Evolutionary conservation across 2,329 filamentous ascomycete species (phyloP).

Genomic region (Cryphonectria nitschkei): DNA sequence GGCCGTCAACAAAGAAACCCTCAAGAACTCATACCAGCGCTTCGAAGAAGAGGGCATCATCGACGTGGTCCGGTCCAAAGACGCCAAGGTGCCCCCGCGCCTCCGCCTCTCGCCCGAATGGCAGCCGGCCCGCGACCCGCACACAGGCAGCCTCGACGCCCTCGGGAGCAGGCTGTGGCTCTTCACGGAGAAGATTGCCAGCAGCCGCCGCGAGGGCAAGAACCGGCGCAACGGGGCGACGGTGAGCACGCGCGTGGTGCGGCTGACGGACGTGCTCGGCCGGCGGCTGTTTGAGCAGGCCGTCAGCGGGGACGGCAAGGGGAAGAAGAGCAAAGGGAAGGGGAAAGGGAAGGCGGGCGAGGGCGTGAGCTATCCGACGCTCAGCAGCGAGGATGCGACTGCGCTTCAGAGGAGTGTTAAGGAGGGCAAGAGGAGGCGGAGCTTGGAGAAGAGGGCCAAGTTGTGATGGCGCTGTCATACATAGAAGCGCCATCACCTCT

Average conservation of each 20-base stretch:
- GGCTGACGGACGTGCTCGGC: constrained; percentile 76
- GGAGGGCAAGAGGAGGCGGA: constrained; percentile 53
- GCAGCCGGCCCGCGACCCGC: constrained; percentile 68
- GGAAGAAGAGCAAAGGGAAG: constrained; percentile 35
- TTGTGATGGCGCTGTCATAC: constrained; percentile 39
- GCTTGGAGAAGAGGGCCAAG: constrained; percentile 54
- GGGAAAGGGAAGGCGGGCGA: constrained; percentile 42
- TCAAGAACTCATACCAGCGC: constrained; percentile 88
- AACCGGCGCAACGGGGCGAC: constrained; percentile 92
- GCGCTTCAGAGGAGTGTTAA: constrained; percentile 48
- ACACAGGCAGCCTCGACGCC: constrained; percentile 64
- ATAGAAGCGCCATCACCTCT: neutral
- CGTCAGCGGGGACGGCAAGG: constrained; percentile 36
- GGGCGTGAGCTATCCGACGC: constrained; percentile 35
- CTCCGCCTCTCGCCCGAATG: constrained; percentile 75
- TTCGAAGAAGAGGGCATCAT: constrained; percentile 93
- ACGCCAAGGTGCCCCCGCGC: constrained; percentile 61
- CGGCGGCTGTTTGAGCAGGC: constrained; percentile 67
- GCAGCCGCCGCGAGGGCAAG: constrained; percentile 86
- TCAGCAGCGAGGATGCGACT: constrained; percentile 56
- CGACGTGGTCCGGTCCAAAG: constrained; percentile 70
- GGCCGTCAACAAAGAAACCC: constrained; percentile 95
- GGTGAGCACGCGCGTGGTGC: constrained; percentile 79
- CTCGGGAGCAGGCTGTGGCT: constrained; percentile 79
- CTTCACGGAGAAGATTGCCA: constrained; percentile 86